A percentile compares a stretch with the other conserved stretches of the same genome.
phyloP scores from a whole-genome alignment of 2,329 filamentous ascomycete species.

The Davidsoniella neocaledoniae region DNA sequence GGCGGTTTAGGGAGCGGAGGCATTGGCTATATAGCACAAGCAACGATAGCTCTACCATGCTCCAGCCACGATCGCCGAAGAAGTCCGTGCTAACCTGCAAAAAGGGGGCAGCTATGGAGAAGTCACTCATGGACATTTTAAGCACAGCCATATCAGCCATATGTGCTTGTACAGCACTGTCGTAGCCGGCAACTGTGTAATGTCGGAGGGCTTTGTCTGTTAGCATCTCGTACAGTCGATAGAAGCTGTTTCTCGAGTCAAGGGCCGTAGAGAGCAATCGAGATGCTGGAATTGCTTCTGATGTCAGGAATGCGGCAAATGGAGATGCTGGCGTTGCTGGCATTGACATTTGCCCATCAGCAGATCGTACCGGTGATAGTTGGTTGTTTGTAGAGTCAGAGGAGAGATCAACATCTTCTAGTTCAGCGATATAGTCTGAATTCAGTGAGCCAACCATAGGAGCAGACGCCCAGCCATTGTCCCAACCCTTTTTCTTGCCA shows the following conservation, averaged over 20 bases:
- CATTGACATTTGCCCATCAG: not conserved
- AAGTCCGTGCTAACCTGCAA: conserved; percentile 65
- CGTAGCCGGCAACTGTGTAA: conserved; percentile 62
- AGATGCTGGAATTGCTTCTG: conserved; percentile 30
- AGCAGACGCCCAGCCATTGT: conserved; percentile 53
- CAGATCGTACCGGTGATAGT: not conserved
- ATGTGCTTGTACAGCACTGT: conserved; percentile 58
- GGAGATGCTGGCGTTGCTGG: conserved; percentile 5
- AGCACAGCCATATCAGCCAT: conserved; percentile 75
- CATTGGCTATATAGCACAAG: conserved; percentile 74
- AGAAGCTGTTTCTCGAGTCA: conserved; percentile 45
- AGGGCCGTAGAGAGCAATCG: conserved; percentile 44
- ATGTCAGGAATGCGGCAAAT: conserved; percentile 5
- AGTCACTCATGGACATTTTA: conserved; percentile 63
- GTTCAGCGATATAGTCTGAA: conserved; percentile 25
- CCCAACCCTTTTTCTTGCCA: conserved; percentile 58
- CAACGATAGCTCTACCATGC: conserved; percentile 62
- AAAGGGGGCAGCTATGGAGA: conserved; percentile 53
- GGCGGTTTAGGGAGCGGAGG: conserved; percentile 56
- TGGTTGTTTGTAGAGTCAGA: conserved; percentile 11
- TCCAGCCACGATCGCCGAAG: conserved; percentile 67
- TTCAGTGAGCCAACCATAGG: conserved; percentile 28
- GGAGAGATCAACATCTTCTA: conserved; percentile 42
- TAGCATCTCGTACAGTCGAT: conserved; percentile 53
- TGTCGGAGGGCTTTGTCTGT: conserved; percentile 73